Evolutionary conservation across 352 stramenopile species (phyloP).

Genomic region (Phytopythium mirpurense): DNA sequence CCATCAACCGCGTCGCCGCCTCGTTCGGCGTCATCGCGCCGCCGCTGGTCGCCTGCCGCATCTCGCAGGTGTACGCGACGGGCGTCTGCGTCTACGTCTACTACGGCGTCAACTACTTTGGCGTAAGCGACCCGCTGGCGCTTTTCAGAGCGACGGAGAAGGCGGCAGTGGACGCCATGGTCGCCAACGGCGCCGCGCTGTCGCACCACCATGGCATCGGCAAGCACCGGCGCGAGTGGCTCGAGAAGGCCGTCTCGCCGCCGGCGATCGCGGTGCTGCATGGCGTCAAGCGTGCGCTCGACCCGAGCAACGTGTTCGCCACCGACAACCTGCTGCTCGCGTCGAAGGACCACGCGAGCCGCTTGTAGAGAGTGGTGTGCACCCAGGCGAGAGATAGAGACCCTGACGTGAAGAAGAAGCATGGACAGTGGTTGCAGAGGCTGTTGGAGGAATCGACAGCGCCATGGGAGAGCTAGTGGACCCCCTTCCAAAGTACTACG

Average conservation of each 20-base stretch:
- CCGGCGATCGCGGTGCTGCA: conserved; percentile 60
- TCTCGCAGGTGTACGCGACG: conserved; percentile 95
- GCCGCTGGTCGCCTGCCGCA: conserved; percentile 88
- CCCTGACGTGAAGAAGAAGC: background rate
- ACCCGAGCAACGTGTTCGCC: conserved; percentile 91
- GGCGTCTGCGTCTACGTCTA: conserved; percentile 96
- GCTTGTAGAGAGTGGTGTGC: background rate
- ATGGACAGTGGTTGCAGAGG: too few relatives aligned
- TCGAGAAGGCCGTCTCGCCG: conserved; percentile 75
- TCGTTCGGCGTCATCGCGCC: conserved; percentile 50
- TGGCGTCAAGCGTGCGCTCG: conserved; percentile 86
- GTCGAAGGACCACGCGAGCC: background rate
- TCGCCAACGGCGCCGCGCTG: conserved; percentile 87
- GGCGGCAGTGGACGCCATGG: conserved; percentile 78
- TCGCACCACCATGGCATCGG: conserved; percentile 96
- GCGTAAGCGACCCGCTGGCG: conserved; percentile 67
- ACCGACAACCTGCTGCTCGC: conserved; percentile 62
- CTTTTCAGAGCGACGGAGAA: conserved; percentile 82
- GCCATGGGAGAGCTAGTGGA: too few relatives aligned
- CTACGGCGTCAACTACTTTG: conserved; percentile 92
- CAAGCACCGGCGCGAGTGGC: conserved; percentile 89
- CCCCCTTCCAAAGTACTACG: too few relatives aligned
- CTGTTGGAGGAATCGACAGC: too few relatives aligned
- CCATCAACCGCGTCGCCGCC: conserved; percentile 39
- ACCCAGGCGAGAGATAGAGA: too few relatives aligned